These are phyloP conservation scores for Auricularia auricula-judae DNA, from an alignment of 768 basidiomycete species.

Conservation along the genomic window DNA sequence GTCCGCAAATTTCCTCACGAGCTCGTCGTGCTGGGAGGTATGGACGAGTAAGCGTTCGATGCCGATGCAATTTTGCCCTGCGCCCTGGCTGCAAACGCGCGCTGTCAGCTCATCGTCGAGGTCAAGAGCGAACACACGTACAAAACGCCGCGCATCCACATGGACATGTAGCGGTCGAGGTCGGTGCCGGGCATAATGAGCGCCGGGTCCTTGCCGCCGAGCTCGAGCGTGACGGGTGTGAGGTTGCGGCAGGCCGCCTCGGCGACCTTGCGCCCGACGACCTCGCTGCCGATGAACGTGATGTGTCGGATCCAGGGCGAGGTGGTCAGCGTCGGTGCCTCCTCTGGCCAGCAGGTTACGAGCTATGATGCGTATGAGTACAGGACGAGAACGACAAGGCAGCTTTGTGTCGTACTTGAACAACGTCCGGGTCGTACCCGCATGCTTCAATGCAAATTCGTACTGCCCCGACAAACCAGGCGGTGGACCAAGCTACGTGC, in stretches of 20 bases:
- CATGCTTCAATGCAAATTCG: conserved; percentile 65
- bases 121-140: conserved; percentile 27
- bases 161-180: conserved; percentile 62
- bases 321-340: conserved; percentile 71
- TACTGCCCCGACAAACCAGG: conserved; percentile 73
- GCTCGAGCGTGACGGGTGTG: conserved; percentile 61
- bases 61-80: conserved; percentile 95
- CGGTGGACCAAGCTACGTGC: conserved; percentile 84
- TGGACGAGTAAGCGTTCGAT: conserved; percentile 91
- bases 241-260: conserved; percentile 1
- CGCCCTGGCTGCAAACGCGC: conserved; percentile 55
- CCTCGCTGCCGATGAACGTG: conserved; percentile 83
- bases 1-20: conserved; percentile 54
- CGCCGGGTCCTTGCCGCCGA: conserved; percentile 92
- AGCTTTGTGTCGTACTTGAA: conserved; percentile 44
- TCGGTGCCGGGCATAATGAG: conserved; percentile 83
- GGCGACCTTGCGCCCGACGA: conserved; percentile 58
- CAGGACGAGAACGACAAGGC: conserved; percentile 7
- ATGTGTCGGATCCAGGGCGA: conserved; percentile 82
- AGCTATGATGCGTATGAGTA: conserved; percentile 29
- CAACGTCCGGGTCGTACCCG: conserved; percentile 72
- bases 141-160: conserved; percentile 90
- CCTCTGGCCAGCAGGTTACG: conserved; percentile 80
- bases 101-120: not conserved
- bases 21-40: conserved; percentile 58